These are phyloP conservation scores for Mediolabrus comicus DNA, from an alignment of 108 stramenopile genomes.

Conservation along the genomic window DNA sequence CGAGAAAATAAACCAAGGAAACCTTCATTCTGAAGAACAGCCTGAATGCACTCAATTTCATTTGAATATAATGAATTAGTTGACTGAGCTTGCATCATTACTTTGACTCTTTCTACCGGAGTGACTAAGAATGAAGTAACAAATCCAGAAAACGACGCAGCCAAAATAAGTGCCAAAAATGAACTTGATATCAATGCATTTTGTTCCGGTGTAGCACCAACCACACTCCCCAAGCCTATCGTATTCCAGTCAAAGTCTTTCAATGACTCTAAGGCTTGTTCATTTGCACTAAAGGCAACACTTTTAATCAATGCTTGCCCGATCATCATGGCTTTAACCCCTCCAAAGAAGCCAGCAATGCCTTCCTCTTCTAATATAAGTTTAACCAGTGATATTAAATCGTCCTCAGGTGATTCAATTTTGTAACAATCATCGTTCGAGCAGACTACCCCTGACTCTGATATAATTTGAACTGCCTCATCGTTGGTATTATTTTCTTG, in stretches of 20 bases:
- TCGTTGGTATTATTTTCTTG: neutral
- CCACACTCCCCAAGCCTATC: neutral
- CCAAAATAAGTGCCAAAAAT: slow-evolving; percentile 37
- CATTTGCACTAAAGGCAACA: slow-evolving; percentile 55
- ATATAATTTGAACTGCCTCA: neutral
- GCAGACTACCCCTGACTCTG: slow-evolving; percentile 3
- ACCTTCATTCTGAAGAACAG: slow-evolving; percentile 47
- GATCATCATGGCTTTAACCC: slow-evolving; percentile 55
- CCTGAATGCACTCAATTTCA: slow-evolving; percentile 42
- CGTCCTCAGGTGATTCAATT: slow-evolving; percentile 20
- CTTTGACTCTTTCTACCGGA: slow-evolving; percentile 55
- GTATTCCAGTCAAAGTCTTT: slow-evolving; percentile 2
- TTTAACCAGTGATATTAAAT: slow-evolving; percentile 27
- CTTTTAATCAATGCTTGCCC: slow-evolving; percentile 55
- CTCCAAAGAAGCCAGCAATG: slow-evolving; percentile 43
- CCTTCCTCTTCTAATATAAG: slow-evolving; percentile 34
- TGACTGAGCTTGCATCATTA: slow-evolving; percentile 53
- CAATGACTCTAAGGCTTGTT: slow-evolving; percentile 21
- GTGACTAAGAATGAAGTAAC: slow-evolving; percentile 54
- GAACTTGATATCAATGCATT: slow-evolving; percentile 2
- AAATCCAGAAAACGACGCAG: slow-evolving; percentile 53
- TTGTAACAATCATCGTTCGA: neutral
- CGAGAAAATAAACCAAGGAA: slow-evolving; percentile 36
- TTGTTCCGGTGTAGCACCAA: neutral
- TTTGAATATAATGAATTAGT: slow-evolving; percentile 24